These are phyloP conservation scores for Mrakia blollopis DNA, from an alignment of 768 basidiomycete genomes.

Conservation along the genomic window DNA sequence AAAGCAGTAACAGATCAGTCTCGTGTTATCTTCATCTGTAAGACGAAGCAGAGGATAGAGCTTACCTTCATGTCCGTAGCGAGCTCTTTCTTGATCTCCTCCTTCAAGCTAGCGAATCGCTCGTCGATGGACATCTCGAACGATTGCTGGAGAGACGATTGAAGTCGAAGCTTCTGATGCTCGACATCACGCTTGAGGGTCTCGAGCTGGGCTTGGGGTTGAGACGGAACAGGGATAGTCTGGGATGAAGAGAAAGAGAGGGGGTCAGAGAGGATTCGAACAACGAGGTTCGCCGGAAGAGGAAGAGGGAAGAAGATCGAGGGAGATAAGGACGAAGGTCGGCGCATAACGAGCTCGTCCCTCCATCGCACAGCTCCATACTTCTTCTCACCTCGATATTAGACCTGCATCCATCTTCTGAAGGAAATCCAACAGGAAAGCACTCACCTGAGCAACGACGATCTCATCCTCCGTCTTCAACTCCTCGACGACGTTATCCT, in stretches of 20 bases:
- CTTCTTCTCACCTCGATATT: no score
- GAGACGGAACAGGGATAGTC: background rate
- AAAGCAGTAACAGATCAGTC: background rate
- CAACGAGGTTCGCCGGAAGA: background rate
- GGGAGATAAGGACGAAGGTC: background rate
- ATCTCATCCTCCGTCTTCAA: background rate
- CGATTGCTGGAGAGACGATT: background rate
- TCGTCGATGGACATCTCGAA: background rate
- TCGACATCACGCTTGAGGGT: background rate
- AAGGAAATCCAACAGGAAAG: no score
- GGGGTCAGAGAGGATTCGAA: background rate
- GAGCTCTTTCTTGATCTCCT: background rate
- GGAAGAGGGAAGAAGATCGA: background rate
- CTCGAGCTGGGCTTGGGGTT: background rate
- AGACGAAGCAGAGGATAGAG: no score
- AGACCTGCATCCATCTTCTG: no score
- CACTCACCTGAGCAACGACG: background rate
- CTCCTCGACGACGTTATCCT: background rate
- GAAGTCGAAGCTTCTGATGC: no score
- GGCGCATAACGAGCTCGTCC: no score
- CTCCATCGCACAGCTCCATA: no score
- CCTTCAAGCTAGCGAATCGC: background rate
- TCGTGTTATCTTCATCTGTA: no score
- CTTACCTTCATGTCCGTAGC: background rate
- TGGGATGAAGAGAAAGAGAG: background rate